These are phyloP conservation scores for Macrophomina phaseolina DNA, from an alignment of 2,329 filamentous ascomycete genomes.

Conservation along the genomic window DNA sequence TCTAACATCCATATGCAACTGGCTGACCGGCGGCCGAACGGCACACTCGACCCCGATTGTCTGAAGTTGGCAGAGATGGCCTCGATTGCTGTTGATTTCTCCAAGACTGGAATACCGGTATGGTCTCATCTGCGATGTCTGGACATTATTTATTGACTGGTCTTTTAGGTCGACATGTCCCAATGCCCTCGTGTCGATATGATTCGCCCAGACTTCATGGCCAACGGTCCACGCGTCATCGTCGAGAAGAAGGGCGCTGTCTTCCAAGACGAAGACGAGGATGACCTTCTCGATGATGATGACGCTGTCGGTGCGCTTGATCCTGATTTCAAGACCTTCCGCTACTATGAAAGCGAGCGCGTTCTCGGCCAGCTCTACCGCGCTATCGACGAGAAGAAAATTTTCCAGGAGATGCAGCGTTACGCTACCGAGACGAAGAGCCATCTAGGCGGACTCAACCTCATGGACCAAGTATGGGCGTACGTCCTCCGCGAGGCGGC, in stretches of 20 bases:
- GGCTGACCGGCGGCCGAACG: conserved; percentile 43
- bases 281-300: conserved; percentile 37
- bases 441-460: conserved; percentile 31
- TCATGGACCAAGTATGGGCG: conserved; percentile 44
- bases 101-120: conserved; percentile 63
- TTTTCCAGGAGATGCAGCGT: conserved; percentile 51
- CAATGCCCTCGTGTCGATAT: conserved; percentile 31
- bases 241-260: conserved; percentile 41
- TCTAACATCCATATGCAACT: conserved; percentile 49
- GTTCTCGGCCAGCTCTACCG: conserved; percentile 74
- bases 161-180: conserved; percentile 28
- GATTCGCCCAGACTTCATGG: conserved; percentile 61
- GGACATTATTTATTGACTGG: background rate
- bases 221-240: conserved; percentile 52
- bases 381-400: conserved; percentile 72
- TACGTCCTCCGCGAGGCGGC: conserved; percentile 49
- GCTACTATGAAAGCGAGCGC: conserved; percentile 72
- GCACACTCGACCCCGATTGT: conserved; percentile 43
- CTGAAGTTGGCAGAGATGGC: conserved; percentile 48
- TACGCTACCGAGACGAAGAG: conserved; percentile 26
- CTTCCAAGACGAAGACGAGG: conserved; percentile 34
- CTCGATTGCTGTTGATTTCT: conserved; percentile 46
- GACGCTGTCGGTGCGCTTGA: conserved; percentile 40
- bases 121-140: conserved; percentile 15
- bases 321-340: conserved; percentile 41